Base-by-base conservation (phyloP, 768 basidiomycete genomes). In the Amanita rimosa region DNA sequence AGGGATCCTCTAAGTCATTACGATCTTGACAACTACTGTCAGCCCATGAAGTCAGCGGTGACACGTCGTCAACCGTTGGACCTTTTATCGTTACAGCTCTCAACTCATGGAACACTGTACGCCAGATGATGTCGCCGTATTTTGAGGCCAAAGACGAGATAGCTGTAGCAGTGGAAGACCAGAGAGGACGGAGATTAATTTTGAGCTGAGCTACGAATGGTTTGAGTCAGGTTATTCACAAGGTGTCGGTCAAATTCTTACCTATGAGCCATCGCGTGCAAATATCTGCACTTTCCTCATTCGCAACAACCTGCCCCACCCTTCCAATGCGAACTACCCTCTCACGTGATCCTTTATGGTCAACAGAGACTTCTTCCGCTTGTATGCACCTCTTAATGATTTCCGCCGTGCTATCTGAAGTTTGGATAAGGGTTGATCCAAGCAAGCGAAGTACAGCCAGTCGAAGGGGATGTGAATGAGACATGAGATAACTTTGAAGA, bases 121-220 rank as follows among this genome's bases (percentile, higher is more conserved):
- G 53, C 94, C 94, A 96, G 1, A 88, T 76, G 1, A 75, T 53
- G 53, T 89, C 81, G 0, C 78, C 81, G 52, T 81, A 83, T n/a
- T 75, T 67, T 22, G 68, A 62, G 0, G 65, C 57, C 44, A 77
- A 61, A 0, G 76, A 70, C 0, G 76, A 71, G 4, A 96, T 63
- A 0, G 86, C 83, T 9, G 75, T 74, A 10, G 81, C 74, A 3
- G 92, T 79, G 14, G 93, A 85, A 3, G 80, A 76, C 86, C 94
- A 99, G 13, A 96, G 60, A 0, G 96, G 96, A 24, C 89, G 77
- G 39, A 98, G 67, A 60, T 93, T 95, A 52, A 97, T 85, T 67
- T 98, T 97, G 46, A 97, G 71, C 61, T 96, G 94, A 5, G 86
- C 89, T 85, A 57, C 21, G 48, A 43, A 31, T 29, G 11, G 17